Conservation (phyloP, 1,284 basidiomycete genomes). For the Leccinum variabile region DNA sequence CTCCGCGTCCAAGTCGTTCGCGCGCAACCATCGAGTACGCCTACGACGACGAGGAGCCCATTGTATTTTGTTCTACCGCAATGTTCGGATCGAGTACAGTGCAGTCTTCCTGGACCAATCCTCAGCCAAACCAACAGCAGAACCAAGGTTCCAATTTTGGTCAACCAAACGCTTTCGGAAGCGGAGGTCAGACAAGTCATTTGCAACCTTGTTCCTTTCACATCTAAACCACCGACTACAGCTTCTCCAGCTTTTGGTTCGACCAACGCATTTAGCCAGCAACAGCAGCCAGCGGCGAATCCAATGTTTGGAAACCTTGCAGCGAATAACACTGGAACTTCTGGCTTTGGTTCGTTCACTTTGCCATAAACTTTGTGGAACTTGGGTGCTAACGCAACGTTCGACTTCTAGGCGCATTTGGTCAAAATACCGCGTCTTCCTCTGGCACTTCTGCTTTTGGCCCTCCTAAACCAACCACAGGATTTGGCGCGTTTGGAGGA, state of each 20-base stretch:
- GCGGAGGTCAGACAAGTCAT: constrained; percentile 43
- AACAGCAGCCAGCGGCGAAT: constrained; percentile 66
- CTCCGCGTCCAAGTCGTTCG: constrained; percentile 25
- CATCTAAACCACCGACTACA: constrained; percentile 34
- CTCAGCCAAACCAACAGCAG: constrained; percentile 51
- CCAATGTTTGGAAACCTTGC: constrained; percentile 74
- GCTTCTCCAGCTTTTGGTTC: constrained; percentile 40
- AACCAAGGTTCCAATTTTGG: constrained; percentile 46
- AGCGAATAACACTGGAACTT: constrained; percentile 38
- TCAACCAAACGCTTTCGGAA: constrained; percentile 49
- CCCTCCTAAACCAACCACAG: constrained; percentile 61
- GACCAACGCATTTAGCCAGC: constrained; percentile 46
- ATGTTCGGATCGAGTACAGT: constrained; percentile 60
- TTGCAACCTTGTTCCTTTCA: constrained; percentile 33
- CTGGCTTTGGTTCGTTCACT: constrained; percentile 59
- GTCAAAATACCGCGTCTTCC: constrained; percentile 40
- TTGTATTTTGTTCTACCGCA: constrained; percentile 25
- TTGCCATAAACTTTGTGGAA: constrained; percentile 11
- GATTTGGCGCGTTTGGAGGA: constrained; percentile 66
- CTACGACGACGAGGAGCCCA: constrained; percentile 27
- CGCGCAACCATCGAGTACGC: constrained; percentile 16
- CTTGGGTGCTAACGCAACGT: constrained; percentile 18
- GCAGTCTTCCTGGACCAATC: constrained; percentile 64
- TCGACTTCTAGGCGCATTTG: constrained; percentile 57
- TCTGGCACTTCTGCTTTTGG: constrained; percentile 54